Base-by-base conservation (phyloP, 2,329 filamentous ascomycete genomes). In the Phialophora expanda region DNA sequence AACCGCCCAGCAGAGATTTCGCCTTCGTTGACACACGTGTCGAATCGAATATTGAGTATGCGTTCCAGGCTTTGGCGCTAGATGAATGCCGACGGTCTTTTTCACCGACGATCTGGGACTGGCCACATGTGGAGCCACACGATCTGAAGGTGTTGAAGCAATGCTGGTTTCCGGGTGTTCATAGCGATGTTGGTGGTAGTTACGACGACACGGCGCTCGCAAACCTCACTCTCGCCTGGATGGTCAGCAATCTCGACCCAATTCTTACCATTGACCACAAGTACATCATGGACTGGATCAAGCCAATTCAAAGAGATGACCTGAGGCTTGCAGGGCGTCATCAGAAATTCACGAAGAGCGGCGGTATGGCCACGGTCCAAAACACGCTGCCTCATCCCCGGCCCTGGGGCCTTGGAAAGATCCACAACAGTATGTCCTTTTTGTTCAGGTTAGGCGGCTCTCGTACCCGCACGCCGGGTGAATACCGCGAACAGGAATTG, bases 211-310 rank as follows among this genome's bases (percentile, higher is more conserved):
- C 81, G 66, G 80, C 81, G 34, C 77, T 83, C 30, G 78, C 81
- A 17, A 82, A 84, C 67, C 76, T 84, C 57, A 78, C 79, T 24
- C 74, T 84, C 9, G 80, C 80, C 1, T 84, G 81, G 82, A 83
- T 84, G 82, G 81, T 84, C 74, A 74, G 80, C 66, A 75, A 80
- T 61, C 74, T 81, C 28, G 73, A 72, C 14, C 68, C 65, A 12
- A 61, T 72, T 41, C 56, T 73, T 20, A 71, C 69, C 20, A 69
- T 73, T 53, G 64, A 73, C 59, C 63, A 69, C 24, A 64, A 64
- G 5, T 73, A 73, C 58, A 57, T 73, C 53, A 53, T 70, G 60
- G 61, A 63, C 24, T 63, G 65, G 58, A 62, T 69, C 50, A 66
- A 61, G 26, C 69, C 44, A 32, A 20, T 48, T 4, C 65, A 68